Evolutionary conservation across 345 rosid species (phyloP), one percentile per base, ranked within the genome.

Genomic region (Aegle marmelos): DNA sequence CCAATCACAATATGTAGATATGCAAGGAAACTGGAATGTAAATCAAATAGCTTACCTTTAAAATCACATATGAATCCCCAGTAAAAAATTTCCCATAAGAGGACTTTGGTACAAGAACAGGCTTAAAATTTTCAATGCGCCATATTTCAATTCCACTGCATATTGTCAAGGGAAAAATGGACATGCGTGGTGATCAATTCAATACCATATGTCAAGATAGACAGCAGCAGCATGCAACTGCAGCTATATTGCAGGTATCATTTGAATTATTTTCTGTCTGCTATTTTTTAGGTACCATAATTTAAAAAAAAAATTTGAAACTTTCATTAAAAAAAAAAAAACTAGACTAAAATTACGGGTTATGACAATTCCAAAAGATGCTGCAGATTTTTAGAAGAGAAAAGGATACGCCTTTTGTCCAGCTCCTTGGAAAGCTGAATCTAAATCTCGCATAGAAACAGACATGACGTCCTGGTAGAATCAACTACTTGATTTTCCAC

Each of bases 341-440:
- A 2, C 11, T 2, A 56, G 57, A 48, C 34, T 41, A 22, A 62
- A 57, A 74, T 31, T 67, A 16, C 7, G 8, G 39, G 1, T 28
- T 19, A 34, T 70, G 30, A 72, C 9, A 37, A 78, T 72, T 65
- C 54, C n/a, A 25, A 39, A 82, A 79, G 37, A 79, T 37, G 63
- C 54, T 69, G 60, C 59, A 74, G 53, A 59, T 61, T 76, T 76
- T 54, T 37, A n/a, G 53, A 27, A 83, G 25, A 50, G 3, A 57
- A 56, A 89, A 94, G 98, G 98, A 94, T 97, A 97, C 99, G 92
- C 90, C 82, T 91, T 94, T 79, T 90, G 98, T 79, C 99, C 99
- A 79, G 96, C 97, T 80, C 97, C 98, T 83, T 93, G 98, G 84
- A 97, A 97, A 81, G 93, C 97, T 79, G 97, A 85, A 90, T 97